A percentile compares a stretch with the other conserved stretches of the same genome.
phyloP scores from a whole-genome alignment of 169 alveolate species.

The Babesia ovata region DNA sequence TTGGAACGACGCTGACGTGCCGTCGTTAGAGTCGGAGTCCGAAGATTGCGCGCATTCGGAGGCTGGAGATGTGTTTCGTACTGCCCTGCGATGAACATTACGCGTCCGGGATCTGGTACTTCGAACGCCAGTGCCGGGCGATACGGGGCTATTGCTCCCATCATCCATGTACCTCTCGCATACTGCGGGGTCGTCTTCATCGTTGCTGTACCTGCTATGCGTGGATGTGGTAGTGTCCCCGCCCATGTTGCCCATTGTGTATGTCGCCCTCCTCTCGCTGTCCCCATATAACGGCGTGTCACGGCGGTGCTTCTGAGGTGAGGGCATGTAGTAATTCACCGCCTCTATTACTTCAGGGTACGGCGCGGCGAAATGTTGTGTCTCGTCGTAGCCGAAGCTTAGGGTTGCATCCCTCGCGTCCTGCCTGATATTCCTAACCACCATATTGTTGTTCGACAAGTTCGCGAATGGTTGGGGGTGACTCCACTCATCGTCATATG shows the following conservation, averaged over 20 bases:
- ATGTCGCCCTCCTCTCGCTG: not conserved
- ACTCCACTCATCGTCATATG: not conserved
- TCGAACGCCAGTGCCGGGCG: slow-evolving; percentile 11
- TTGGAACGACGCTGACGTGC: not conserved
- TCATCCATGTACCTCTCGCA: not conserved
- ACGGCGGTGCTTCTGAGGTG: not conserved
- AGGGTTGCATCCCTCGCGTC: slow-evolving; percentile 34
- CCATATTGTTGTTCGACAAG: slow-evolving; percentile 11
- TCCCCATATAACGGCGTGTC: not conserved
- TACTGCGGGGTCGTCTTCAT: not conserved
- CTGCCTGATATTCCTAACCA: slow-evolving; percentile 30
- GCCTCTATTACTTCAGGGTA: slow-evolving; percentile 16
- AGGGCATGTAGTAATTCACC: slow-evolving; percentile 56
- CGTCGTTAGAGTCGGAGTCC: slow-evolving; percentile 18
- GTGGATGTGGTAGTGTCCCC: slow-evolving; percentile 53
- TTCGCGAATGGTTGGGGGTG: not conserved
- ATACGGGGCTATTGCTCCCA: not conserved
- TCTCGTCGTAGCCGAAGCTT: slow-evolving; percentile 51
- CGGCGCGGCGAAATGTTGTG: not conserved
- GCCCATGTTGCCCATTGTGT: slow-evolving; percentile 35
- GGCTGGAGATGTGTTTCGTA: slow-evolving; percentile 1
- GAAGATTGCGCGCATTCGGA: not conserved
- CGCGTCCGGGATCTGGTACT: not conserved
- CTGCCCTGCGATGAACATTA: not conserved
- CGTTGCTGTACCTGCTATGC: slow-evolving; percentile 10